Evolutionary conservation across 768 basidiomycete genomes (phyloP).

Genomic region (Lepiota brunneoincarnata): DNA sequence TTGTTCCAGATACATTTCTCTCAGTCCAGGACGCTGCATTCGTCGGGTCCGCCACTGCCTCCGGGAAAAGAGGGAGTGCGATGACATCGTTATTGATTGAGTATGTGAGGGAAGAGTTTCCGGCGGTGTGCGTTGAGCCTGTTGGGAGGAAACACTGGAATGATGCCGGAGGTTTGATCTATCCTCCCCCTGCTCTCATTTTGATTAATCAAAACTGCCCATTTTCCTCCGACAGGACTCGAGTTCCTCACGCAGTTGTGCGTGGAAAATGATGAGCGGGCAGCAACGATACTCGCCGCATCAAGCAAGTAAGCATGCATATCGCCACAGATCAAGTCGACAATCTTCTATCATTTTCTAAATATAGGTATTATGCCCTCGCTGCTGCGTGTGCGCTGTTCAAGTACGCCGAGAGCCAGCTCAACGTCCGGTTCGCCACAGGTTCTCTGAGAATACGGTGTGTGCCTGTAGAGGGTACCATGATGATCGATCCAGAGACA

Average conservation of each 20-base stretch:
- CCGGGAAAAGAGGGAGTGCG: background rate
- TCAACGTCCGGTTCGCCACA: constrained; percentile 69
- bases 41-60: constrained; percentile 28
- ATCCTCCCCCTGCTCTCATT: background rate
- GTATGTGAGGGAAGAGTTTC: constrained; percentile 73
- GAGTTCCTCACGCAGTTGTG: constrained; percentile 78
- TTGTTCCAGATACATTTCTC: constrained; percentile 83
- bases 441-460: constrained; percentile 74
- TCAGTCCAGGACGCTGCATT: constrained; percentile 50
- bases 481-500: constrained; percentile 92
- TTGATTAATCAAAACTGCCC: constrained; percentile 6
- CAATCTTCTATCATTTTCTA: background rate
- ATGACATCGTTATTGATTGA: constrained; percentile 64
- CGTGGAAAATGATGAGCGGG: constrained; percentile 77
- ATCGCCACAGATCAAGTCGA: constrained; percentile 19
- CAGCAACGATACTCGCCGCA: constrained; percentile 74
- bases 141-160: constrained; percentile 85
- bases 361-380: constrained; percentile 78
- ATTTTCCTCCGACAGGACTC: constrained; percentile 58
- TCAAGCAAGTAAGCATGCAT: constrained; percentile 69
- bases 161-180: constrained; percentile 60
- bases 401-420: constrained; percentile 71
- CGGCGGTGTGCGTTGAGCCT: constrained; percentile 62
- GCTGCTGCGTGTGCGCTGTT: constrained; percentile 86
- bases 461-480: constrained; percentile 81